A percentile compares a stretch with the other conserved stretches of the same genome.
Conservation (phyloP, 169 alveolate genomes). For the Eimeria tenella region DNA sequence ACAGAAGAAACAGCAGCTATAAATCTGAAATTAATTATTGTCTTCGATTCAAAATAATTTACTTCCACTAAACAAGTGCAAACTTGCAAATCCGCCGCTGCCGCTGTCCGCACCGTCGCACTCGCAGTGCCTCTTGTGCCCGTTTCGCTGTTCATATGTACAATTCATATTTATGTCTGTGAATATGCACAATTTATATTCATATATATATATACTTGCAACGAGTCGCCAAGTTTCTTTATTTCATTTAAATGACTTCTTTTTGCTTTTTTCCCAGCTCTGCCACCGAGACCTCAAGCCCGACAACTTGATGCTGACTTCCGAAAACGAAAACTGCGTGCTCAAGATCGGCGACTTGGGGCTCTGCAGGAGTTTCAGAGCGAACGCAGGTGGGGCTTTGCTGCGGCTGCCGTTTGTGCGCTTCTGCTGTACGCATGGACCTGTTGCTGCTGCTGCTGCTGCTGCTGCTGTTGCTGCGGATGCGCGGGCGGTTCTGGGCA, state of each 20-base stretch:
- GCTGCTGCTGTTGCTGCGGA: neutral
- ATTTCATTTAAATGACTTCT: neutral
- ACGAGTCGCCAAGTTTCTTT: neutral
- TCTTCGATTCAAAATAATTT: no score
- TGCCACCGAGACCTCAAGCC: slow-evolving; percentile 95
- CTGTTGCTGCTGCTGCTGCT: neutral
- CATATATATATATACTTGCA: neutral
- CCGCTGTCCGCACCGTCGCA: no score
- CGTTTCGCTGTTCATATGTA: no score
- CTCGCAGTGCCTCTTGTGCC: no score
- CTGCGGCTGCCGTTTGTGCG: no score
- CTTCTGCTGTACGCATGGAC: neutral
- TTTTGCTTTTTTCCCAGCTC: slow-evolving; percentile 76
- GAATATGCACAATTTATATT: neutral
- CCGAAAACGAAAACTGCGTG: slow-evolving; percentile 70
- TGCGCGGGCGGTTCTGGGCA: neutral
- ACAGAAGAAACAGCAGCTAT: neutral
- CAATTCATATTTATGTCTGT: neutral
- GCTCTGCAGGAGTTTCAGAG: slow-evolving; percentile 90
- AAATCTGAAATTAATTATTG: neutral
- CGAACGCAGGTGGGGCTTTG: slow-evolving; percentile 50
- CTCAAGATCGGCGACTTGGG: slow-evolving; percentile 95
- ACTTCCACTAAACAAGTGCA: no score
- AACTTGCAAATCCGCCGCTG: no score
- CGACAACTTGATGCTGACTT: slow-evolving; percentile 92